Conservation (phyloP, 495 filamentous ascomycete species). For the Cercophora scortea region DNA sequence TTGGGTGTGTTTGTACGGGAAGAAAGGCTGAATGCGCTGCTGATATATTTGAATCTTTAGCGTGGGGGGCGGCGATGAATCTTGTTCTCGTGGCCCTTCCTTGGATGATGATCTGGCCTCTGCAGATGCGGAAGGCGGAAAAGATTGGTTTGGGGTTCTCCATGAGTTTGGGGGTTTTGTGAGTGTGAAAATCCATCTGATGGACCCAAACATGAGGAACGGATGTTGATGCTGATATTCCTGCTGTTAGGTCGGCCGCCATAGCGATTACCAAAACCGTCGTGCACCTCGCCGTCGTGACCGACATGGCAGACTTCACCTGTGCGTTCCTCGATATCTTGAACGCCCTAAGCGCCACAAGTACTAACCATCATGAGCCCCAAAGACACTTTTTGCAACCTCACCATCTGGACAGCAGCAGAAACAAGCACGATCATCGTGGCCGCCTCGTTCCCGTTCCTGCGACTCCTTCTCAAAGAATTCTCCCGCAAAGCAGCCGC, state of each 20-base stretch:
- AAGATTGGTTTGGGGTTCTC: constrained; percentile 22
- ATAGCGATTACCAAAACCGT: not conserved
- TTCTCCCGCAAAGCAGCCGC: not conserved
- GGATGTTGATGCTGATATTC: not conserved
- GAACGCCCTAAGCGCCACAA: not conserved
- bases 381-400: not conserved
- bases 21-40: not conserved
- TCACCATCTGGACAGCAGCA: constrained; percentile 5
- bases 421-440: constrained; percentile 9
- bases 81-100: constrained; percentile 26
- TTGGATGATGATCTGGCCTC: constrained; percentile 21
- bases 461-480: not conserved
- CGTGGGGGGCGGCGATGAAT: constrained; percentile 25
- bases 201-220: not conserved
- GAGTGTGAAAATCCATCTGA: constrained; percentile 10
- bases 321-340: not conserved
- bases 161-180: constrained; percentile 31
- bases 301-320: not conserved
- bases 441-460: constrained; percentile 2
- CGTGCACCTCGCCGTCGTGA: not conserved
- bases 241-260: not conserved
- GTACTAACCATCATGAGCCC: not conserved
- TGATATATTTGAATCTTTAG: constrained; percentile 1
- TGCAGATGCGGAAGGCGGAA: constrained; percentile 28
- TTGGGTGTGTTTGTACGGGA: not conserved